A percentile compares a stretch with the other conserved stretches of the same genome.
Conservation (phyloP, 2,329 filamentous ascomycete genomes). For the Aureobasidium melanogenum region DNA sequence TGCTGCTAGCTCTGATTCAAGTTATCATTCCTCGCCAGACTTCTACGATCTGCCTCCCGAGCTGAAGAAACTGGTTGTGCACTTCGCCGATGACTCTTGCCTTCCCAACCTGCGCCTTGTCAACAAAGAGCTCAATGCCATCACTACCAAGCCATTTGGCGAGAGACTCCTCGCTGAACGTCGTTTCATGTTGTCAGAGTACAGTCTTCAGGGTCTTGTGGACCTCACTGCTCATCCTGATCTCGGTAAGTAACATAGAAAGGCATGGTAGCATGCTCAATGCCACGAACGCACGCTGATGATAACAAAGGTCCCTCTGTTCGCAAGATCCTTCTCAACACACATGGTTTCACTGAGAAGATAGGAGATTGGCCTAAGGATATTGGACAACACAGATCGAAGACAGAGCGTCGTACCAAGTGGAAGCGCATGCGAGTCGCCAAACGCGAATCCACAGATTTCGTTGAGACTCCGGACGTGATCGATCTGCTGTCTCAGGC, state of each 20-base stretch:
- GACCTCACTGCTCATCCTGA: constrained; percentile 1
- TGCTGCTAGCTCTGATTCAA: too few relatives aligned
- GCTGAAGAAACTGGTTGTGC: background rate
- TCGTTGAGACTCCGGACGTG: background rate
- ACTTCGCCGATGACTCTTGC: background rate
- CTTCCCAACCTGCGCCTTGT: background rate
- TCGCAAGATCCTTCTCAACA: background rate
- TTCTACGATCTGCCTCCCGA: background rate
- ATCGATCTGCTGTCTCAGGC: background rate
- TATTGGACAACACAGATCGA: background rate
- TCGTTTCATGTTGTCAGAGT: background rate
- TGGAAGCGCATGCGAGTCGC: background rate
- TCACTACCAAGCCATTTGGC: background rate
- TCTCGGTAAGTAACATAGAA: background rate
- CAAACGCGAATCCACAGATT: too few relatives aligned
- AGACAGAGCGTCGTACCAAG: background rate
- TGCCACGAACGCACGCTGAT: background rate
- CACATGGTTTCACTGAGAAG: background rate
- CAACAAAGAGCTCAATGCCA: background rate
- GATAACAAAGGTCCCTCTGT: background rate
- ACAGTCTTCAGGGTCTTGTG: background rate
- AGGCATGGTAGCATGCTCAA: too few relatives aligned
- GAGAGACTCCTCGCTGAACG: background rate
- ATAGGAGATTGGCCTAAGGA: background rate
- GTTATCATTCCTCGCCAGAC: background rate